Evolutionary conservation across 306 rosid genomes (phyloP).

Genomic region (Pterocarpus santalinus): DNA sequence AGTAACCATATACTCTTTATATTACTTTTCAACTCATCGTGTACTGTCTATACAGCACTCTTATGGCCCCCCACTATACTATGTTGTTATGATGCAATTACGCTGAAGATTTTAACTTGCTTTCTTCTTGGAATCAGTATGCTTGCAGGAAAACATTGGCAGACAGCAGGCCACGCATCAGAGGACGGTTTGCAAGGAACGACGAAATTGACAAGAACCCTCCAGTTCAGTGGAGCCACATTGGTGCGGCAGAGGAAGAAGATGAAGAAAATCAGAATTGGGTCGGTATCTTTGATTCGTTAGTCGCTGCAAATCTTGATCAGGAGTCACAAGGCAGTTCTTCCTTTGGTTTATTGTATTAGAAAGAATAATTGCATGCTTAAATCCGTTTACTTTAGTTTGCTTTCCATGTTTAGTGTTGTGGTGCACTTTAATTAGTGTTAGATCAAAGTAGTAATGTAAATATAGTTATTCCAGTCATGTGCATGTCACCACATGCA

Average conservation of each 20-base stretch:
- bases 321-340: constrained; percentile 51
- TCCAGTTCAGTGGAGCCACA: constrained; percentile 63
- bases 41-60: neutral
- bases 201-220: constrained; percentile 65
- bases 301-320: constrained; percentile 63
- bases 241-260: constrained; percentile 61
- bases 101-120: neutral
- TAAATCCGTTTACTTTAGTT: neutral
- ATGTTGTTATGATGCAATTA: constrained; percentile 3
- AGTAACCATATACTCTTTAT: neutral
- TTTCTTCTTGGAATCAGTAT: constrained; percentile 60
- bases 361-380: constrained; percentile 33
- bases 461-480: constrained; percentile 48
- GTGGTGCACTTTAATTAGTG: constrained; percentile 31
- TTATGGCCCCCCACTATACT: constrained; percentile 7
- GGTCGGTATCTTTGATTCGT: constrained; percentile 73
- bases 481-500: constrained; percentile 39
- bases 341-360: constrained; percentile 40
- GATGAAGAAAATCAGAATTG: constrained; percentile 78
- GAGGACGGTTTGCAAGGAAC: constrained; percentile 90
- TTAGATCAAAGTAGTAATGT: constrained; percentile 50
- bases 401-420: constrained; percentile 33
- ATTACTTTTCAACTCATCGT: neutral
- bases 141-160: constrained; percentile 97
- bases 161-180: constrained; percentile 86